Conservation (phyloP, 805 yeast species). For the Metschnikowia dekortorum region DNA sequence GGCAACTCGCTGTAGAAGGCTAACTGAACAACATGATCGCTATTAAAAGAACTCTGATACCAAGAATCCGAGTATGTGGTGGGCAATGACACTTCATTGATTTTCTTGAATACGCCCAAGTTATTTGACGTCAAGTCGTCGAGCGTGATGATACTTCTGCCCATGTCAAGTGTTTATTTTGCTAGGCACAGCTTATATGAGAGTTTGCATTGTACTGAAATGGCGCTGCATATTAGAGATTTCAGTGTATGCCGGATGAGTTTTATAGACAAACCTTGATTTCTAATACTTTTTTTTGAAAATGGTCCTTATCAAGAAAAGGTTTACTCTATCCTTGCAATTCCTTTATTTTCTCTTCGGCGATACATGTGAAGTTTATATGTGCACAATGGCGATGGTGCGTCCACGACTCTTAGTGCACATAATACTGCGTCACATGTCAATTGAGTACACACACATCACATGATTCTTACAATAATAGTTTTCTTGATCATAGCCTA, state of each 20-base stretch:
- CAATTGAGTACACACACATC: slow-evolving; percentile 1
- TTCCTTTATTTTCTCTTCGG: neutral
- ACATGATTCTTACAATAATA: slow-evolving; percentile 27
- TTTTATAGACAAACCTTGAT: neutral
- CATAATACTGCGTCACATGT: neutral
- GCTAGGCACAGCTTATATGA: neutral
- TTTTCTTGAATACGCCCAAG: slow-evolving; percentile 52
- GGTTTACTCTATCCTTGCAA: neutral
- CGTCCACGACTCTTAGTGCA: slow-evolving; percentile 3
- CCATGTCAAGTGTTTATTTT: slow-evolving; percentile 16
- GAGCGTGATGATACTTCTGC: slow-evolving; percentile 44
- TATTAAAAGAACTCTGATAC: slow-evolving; percentile 44
- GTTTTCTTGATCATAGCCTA: slow-evolving; percentile 28
- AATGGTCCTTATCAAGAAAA: neutral
- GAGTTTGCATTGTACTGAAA: neutral
- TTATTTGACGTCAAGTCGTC: slow-evolving; percentile 62
- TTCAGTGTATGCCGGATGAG: neutral
- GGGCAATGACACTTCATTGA: slow-evolving; percentile 52
- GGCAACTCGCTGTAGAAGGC: slow-evolving; percentile 74
- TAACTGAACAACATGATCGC: slow-evolving; percentile 51
- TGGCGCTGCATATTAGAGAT: neutral
- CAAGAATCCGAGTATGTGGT: slow-evolving; percentile 47
- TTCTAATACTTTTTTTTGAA: neutral
- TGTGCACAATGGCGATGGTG: slow-evolving; percentile 2
- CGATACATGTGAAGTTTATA: neutral